Percentiles rank a stretch among this genome's conserved stretches.
These are phyloP conservation scores for Ampelocalamus luodianensis DNA, from an alignment of 176 grass and related monocot genomes.

Conservation along the genomic window DNA sequence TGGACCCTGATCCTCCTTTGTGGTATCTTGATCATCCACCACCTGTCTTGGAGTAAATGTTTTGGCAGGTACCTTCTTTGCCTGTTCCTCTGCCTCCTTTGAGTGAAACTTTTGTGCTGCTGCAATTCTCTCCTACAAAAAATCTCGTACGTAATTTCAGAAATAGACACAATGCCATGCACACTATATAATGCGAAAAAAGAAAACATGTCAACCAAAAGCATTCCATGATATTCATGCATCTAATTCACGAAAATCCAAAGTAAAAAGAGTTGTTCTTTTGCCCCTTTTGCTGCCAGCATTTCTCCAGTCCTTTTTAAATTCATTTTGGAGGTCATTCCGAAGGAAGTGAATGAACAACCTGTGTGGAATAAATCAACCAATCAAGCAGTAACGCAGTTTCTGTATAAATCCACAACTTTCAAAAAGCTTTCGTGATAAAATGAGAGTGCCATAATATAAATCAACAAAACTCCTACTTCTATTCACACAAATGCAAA, in stretches of 20 bases:
- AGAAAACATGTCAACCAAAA: conserved; percentile 33
- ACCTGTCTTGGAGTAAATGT: conserved; percentile 68
- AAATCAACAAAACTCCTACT: conserved; percentile 14
- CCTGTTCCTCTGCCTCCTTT: conserved; percentile 92
- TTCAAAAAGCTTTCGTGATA: conserved; percentile 14
- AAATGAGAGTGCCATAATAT: not conserved
- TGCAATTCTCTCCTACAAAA: conserved; percentile 78
- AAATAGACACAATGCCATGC: conserved; percentile 5
- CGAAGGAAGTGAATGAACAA: conserved; percentile 51
- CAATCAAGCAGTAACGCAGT: conserved; percentile 56
- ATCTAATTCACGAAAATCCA: conserved; percentile 42
- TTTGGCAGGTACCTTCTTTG: conserved; percentile 84
- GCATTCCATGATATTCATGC: conserved; percentile 35
- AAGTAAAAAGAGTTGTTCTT: conserved; percentile 42
- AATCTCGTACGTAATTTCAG: conserved; percentile 44
- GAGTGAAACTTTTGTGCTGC: conserved; percentile 78
- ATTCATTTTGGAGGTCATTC: conserved; percentile 53
- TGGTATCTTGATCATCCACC: conserved; percentile 46
- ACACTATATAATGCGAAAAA: not conserved
- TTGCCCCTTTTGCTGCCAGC: conserved; percentile 50
- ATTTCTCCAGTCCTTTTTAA: conserved; percentile 53
- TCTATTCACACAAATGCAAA: not conserved
- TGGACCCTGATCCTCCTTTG: conserved; percentile 64
- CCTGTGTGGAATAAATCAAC: conserved; percentile 59
- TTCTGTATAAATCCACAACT: conserved; percentile 32